Evolutionary conservation across 1,139 yeast genomes (phyloP), one percentile per base, ranked within the genome.

Genomic region (Geotrichum reessii): DNA sequence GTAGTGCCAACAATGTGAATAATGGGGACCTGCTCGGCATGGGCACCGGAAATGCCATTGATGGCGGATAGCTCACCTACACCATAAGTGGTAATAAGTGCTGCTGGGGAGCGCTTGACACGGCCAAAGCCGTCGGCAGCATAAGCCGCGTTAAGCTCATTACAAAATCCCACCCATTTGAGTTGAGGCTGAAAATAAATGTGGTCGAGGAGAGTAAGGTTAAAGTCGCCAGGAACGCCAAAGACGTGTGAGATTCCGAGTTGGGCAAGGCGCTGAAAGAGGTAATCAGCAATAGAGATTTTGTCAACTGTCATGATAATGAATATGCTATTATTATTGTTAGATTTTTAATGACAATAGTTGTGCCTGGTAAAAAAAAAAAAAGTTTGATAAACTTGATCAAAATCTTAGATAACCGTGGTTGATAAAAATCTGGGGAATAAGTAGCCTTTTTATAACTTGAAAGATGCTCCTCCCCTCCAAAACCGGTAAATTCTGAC

Each of bases 61-160:
- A 89, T 73, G 14, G 96, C 96, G 58, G 89, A 83, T 61, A 89
- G 79, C 73, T 89, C 96, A 61, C 96, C 96, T 54, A 90, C 96
- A 58, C 96, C 96, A 72, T 78, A 87, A 19, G 89, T 84, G 47
- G 89, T 82, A 59, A 75, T 67, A 50, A 75, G 61, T 12, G 71
- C 78, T 31, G 74, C 77, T 2, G 77, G 76, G 17, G 63, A 74
- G 40, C 69, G 68, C 44, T 79, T 73, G 51, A 78, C 78, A 63
- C 87, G 81, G 21, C 88, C 83, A 68, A 86, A 87, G 22, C 92
- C 95, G 66, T 87, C 95, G 33, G 87, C 90, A 25, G 91, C 87
- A 67, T 87, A 87, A 24, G 90, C 86, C 25, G 85, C 84, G 64
- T 83, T 83, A 60, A 83, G 72, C 71, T 83, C 87, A 67, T 83